Evolutionary conservation across 148 eudicot genomes (phyloP).

Genomic region (Limonium bicolor): DNA sequence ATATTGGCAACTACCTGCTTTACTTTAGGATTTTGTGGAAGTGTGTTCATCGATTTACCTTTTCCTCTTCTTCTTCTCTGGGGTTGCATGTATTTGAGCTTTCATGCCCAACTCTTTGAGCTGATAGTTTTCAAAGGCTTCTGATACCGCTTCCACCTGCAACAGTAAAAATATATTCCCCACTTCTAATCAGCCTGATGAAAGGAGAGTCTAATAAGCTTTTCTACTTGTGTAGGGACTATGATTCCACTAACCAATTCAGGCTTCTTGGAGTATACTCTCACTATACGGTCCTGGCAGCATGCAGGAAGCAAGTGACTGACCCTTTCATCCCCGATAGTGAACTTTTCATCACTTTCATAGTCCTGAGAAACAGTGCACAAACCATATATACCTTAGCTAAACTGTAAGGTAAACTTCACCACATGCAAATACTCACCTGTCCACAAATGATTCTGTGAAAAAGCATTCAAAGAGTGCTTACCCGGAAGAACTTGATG

Average conservation of each 20-base stretch:
- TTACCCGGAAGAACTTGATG: slow-evolving; percentile 83
- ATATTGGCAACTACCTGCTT: too few relatives aligned
- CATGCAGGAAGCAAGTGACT: slow-evolving; percentile 64
- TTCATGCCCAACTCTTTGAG: slow-evolving; percentile 34
- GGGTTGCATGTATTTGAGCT: slow-evolving; percentile 74
- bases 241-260: slow-evolving; percentile 41
- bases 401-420: background rate
- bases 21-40: too few relatives aligned
- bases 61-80: slow-evolving; percentile 44
- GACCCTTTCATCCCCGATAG: slow-evolving; percentile 32
- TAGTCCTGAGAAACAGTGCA: slow-evolving; percentile 44
- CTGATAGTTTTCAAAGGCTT: slow-evolving; percentile 74
- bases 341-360: slow-evolving; percentile 35
- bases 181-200: too few relatives aligned
- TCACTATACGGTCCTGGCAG: slow-evolving; percentile 63
- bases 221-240: too few relatives aligned
- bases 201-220: too few relatives aligned
- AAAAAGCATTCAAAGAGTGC: too few relatives aligned
- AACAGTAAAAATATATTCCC: too few relatives aligned
- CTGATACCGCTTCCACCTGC: slow-evolving; percentile 68
- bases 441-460: too few relatives aligned
- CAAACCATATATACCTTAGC: background rate
- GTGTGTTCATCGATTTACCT: too few relatives aligned
- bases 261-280: slow-evolving; percentile 79
- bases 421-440: too few relatives aligned